A percentile compares a stretch with the other conserved stretches of the same genome.
These are phyloP conservation scores for Tricholoma sp. DNA, from an alignment of 768 basidiomycete genomes.

Conservation along the genomic window DNA sequence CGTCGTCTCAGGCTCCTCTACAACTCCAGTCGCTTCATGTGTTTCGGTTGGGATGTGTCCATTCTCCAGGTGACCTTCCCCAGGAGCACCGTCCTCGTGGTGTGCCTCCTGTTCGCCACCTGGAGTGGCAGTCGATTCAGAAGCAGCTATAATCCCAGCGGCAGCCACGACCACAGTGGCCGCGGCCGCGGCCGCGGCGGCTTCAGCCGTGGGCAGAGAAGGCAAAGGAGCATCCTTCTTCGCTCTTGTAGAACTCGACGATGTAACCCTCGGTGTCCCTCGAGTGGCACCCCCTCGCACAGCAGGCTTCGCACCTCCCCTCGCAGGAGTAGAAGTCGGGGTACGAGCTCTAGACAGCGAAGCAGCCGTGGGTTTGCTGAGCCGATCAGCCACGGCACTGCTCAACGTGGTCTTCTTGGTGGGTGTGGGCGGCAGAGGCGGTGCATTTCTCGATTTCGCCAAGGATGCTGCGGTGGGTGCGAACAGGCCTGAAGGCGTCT, in stretches of 20 bases:
- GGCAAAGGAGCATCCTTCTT: conserved; percentile 13
- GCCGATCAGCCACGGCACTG: conserved; percentile 52
- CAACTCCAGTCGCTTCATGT: neutral
- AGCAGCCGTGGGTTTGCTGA: conserved; percentile 82
- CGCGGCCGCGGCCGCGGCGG: conserved; percentile 17
- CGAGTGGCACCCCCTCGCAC: conserved; percentile 24
- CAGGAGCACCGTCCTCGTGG: conserved; percentile 5
- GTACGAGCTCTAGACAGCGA: conserved; percentile 59
- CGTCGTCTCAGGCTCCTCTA: neutral
- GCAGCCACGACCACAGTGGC: conserved; percentile 8
- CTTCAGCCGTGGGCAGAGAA: conserved; percentile 12
- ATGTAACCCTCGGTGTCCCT: conserved; percentile 18
- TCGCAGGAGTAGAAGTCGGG: conserved; percentile 25
- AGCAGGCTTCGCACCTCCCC: conserved; percentile 18
- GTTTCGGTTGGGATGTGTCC: neutral
- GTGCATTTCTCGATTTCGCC: conserved; percentile 58
- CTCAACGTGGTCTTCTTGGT: conserved; percentile 52
- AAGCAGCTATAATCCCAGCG: neutral
- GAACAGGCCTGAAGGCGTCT: conserved; percentile 65
- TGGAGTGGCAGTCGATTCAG: conserved; percentile 2
- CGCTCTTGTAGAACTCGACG: conserved; percentile 13
- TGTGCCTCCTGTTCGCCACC: conserved; percentile 5
- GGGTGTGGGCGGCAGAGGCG: conserved; percentile 40
- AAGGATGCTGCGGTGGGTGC: conserved; percentile 84
- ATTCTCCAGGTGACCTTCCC: neutral